Evolutionary conservation across 2,329 filamentous ascomycete species (phyloP).

Genomic region (Clarireedia homoeocarpa): DNA sequence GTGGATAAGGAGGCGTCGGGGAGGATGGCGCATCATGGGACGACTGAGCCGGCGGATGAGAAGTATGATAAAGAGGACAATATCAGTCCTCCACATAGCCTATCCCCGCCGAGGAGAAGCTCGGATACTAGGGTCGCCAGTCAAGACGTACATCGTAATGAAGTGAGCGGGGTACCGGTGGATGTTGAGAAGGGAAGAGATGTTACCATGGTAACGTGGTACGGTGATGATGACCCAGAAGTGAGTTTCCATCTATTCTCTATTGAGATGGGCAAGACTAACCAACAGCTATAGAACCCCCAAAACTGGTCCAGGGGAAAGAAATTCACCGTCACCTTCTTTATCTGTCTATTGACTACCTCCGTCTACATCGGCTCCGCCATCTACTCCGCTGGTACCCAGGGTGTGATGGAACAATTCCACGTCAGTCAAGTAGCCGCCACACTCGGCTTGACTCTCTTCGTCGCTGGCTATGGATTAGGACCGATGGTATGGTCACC

Average conservation of each 20-base stretch:
- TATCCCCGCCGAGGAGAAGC: neutral
- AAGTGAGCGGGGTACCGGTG: neutral
- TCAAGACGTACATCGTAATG: neutral
- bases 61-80: neutral
- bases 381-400: conserved; percentile 39
- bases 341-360: conserved; percentile 49
- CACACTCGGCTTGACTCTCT: conserved; percentile 50
- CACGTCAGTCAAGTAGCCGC: conserved; percentile 43
- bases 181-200: conserved; percentile 36
- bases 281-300: conserved; percentile 40
- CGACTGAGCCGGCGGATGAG: neutral
- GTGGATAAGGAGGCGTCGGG: neutral
- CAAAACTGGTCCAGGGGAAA: conserved; percentile 43
- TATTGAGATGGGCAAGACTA: neutral
- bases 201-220: conserved; percentile 43
- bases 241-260: conserved; percentile 16
- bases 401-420: conserved; percentile 44
- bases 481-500: conserved; percentile 60
- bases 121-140: neutral
- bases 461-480: conserved; percentile 54
- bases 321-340: conserved; percentile 37
- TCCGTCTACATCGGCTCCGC: conserved; percentile 44
- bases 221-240: conserved; percentile 38
- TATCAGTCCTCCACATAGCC: neutral
- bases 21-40: neutral